Evolutionary conservation across 345 rosid species (phyloP), one percentile per base, ranked within the genome.

Genomic region (Sisymbrium altissimum): DNA sequence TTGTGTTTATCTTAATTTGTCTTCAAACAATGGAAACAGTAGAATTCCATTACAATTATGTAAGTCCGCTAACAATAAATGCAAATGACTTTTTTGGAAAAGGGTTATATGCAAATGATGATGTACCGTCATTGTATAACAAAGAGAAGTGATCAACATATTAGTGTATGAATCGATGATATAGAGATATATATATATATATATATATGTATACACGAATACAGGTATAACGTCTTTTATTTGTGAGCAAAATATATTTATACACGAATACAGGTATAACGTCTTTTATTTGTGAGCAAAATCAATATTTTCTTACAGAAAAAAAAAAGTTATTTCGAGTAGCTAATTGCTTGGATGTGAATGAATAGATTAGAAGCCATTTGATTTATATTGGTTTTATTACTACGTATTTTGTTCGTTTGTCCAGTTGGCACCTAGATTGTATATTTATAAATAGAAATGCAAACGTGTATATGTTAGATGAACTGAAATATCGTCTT

Each of bases 391-490:
- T 15, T 18, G 9, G 29, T 12, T 35, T 35, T 17, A 57, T 32
- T 30, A 54, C n/a, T 4, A 10, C n/a, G n/a, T n/a, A n/a, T n/a
- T 50, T 10, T 12, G 49, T 44, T n/a, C 21, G 21, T 44, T 15
- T 45, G 23, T 25, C 32, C 32, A 23, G 32, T 27, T 41, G 9
- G 18, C 23, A 4, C 36, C 19, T 48, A 48, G 33, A 33, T 48
- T 65, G 32, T 35, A 3, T 49, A 7, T 23, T 11, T 21, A 52
- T 23, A 7, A 2, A 43, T 7, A 19, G 4, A 61, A 61, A 2
- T 49, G 68, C 61, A 3, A 29, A 71, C 68, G 60, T 61, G 68
- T 61, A 25, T 29, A 48, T 59, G 60, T 71, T 49, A 36, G 40
- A 49, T 71, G 48, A 48, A 25, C 30, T 60, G 49, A 60, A 71